Percentiles rank a stretch among this genome's conserved stretches.
Evolutionary conservation across 257 asterid species (phyloP).

Genomic region (Petunia axillaris): DNA sequence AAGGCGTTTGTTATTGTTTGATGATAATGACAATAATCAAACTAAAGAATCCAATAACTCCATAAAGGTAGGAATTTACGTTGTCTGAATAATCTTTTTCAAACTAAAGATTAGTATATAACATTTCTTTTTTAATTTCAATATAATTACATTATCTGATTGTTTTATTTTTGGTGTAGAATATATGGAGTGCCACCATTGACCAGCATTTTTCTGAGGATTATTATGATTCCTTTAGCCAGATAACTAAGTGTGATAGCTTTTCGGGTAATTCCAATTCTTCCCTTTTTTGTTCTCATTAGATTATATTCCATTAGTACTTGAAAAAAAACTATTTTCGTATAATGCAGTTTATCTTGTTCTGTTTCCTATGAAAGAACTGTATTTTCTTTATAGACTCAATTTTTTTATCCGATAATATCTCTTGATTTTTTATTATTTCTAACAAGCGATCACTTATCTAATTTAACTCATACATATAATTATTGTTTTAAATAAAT

Average conservation of each 20-base stretch:
- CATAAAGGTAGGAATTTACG: slow-evolving; percentile 8
- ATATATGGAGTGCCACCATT: slow-evolving; percentile 37
- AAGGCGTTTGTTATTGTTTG: slow-evolving; percentile 51
- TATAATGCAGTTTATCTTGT: too few species aligned
- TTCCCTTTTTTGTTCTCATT: neutral
- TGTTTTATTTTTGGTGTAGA: slow-evolving; percentile 32
- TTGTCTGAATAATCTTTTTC: neutral
- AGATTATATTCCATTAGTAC: too few species aligned
- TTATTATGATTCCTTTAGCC: slow-evolving; percentile 38
- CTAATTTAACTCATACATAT: neutral
- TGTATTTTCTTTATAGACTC: too few species aligned
- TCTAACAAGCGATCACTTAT: neutral
- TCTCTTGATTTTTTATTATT: neutral
- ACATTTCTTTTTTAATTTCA: neutral
- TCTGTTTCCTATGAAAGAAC: too few species aligned
- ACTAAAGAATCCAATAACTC: slow-evolving; percentile 29
- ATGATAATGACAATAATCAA: slow-evolving; percentile 35
- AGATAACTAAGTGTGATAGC: slow-evolving; percentile 42
- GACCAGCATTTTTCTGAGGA: slow-evolving; percentile 39
- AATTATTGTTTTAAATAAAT: neutral
- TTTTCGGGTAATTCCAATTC: slow-evolving; percentile 35
- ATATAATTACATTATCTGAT: neutral
- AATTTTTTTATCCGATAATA: too few species aligned
- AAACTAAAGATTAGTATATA: neutral
- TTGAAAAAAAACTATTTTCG: too few species aligned